Conservation (phyloP, 305 asterid genomes). For the Fraxinus paxiana region DNA sequence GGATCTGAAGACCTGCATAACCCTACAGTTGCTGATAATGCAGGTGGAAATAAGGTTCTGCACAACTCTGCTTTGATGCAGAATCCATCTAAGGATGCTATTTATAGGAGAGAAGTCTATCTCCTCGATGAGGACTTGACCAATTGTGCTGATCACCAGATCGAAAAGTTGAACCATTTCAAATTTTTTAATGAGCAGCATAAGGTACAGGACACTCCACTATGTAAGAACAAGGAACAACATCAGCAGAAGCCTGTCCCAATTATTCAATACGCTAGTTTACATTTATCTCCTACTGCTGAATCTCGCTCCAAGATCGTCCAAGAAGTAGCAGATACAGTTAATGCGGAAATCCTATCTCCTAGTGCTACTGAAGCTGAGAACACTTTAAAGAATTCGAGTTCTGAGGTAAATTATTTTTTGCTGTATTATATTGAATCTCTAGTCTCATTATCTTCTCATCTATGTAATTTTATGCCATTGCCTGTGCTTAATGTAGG, state of each 20-base stretch:
- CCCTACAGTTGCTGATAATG: constrained; percentile 31
- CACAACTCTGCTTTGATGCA: constrained; percentile 23
- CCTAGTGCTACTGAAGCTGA: constrained; percentile 34
- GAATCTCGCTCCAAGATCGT: constrained; percentile 24
- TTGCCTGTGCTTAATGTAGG: constrained; percentile 40
- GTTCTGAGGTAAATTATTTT: constrained; percentile 39
- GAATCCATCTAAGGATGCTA: constrained; percentile 25
- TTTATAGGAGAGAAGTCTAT: constrained; percentile 36
- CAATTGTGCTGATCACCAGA: constrained; percentile 29
- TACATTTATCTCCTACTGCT: constrained; percentile 27
- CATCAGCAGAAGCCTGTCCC: constrained; percentile 26
- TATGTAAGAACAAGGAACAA: constrained; percentile 22
- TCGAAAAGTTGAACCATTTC: constrained; percentile 25
- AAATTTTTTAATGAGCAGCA: constrained; percentile 31
- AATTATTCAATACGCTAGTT: constrained; percentile 18
- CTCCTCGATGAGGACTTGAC: constrained; percentile 45
- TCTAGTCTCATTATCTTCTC: constrained; percentile 8
- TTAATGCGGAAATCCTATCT: constrained; percentile 26
- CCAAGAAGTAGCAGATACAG: constrained; percentile 30
- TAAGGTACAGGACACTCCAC: constrained; percentile 22
- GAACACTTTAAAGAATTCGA: constrained; percentile 35
- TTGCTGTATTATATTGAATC: constrained; percentile 8
- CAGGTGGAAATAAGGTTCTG: constrained; percentile 31
- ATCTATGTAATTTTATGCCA: constrained; percentile 21
- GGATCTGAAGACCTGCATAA: constrained; percentile 27